Base-by-base conservation (phyloP, 306 rosid species). In the Cicer pinnatifidum region DNA sequence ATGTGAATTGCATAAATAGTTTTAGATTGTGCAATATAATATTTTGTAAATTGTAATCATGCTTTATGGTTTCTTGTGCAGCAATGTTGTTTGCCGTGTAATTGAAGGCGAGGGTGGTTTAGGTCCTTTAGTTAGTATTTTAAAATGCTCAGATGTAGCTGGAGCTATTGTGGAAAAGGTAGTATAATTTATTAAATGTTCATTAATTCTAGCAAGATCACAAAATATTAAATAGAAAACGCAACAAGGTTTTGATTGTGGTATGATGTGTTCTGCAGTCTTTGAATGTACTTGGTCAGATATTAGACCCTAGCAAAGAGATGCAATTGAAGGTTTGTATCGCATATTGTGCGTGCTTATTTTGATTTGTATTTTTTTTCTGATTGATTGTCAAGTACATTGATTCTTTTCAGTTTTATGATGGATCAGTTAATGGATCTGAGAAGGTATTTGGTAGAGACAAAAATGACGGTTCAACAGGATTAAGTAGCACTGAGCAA, bases 311-410 rank as follows among this genome's bases (percentile, higher is more conserved):
- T 13, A 81, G 84, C 77, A 86, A 82, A 86, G 92, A 88, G 80
- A 85, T 86, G 92, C 89, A 87, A 70, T 81, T 85, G 80, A 88
- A 90, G 97, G 98, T 93, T 73, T 57, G 89, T 84, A 62, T 70
- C 43, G 8, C 67, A 50, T 47, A 65, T 82, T 62, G 59, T 80
- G 72, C 41, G 69, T 38, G 62, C 61, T n/a, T 68, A 53, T 72
- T 69, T 70, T n/a, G 23, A 80, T 80, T 62, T 62, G 46, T 56
- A 11, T 46, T 44, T 72, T 72, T 64, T 80, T 70, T 66, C 53
- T 38, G 48, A 71, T 78, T 79, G 81, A 79, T 72, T 75, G 76
- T 84, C 53, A 66, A 84, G 71, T 79, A 58, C 84, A 76, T 86
- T 79, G 69, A 75, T 86, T 75, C 83, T 47, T 86, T 88, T 82